Evolutionary conservation across 108 stramenopile species (phyloP).

Genomic region (Nannochloropsis oceanica): DNA sequence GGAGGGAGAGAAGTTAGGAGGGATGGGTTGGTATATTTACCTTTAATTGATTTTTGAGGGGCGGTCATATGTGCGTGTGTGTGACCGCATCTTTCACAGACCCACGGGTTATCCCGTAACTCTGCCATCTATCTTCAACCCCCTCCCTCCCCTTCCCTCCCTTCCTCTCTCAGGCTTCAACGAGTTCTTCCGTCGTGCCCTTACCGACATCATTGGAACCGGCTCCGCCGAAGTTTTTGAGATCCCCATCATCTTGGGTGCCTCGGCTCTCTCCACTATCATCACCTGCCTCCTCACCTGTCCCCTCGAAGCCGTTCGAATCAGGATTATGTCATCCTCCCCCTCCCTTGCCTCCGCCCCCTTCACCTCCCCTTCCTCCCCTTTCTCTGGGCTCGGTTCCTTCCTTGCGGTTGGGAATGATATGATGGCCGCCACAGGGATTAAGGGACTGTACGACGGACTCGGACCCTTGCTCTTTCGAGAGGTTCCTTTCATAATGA

Average conservation of each 20-base stretch:
- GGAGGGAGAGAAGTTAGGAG: neutral
- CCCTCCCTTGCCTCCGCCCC: neutral
- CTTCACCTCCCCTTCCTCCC: neutral
- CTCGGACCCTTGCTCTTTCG: slow-evolving; percentile 16
- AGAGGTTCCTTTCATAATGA: slow-evolving; percentile 22
- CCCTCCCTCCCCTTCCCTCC: neutral
- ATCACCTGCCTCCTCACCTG: slow-evolving; percentile 9
- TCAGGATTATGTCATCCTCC: slow-evolving; percentile 20
- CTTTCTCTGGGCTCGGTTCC: no score
- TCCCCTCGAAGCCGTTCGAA: slow-evolving; percentile 20
- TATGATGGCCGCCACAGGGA: slow-evolving; percentile 5
- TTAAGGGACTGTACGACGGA: slow-evolving; percentile 15
- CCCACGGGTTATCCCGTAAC: neutral
- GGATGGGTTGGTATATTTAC: neutral
- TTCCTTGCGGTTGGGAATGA: neutral
- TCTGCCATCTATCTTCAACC: neutral
- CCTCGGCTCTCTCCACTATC: slow-evolving; percentile 8
- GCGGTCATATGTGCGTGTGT: neutral
- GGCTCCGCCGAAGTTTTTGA: neutral
- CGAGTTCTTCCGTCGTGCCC: slow-evolving; percentile 7
- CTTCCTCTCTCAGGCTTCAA: neutral
- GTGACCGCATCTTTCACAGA: neutral
- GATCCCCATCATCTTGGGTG: neutral
- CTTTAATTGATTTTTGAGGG: neutral
- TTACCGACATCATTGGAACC: neutral